Conservation (phyloP, 2,329 filamentous ascomycete genomes). For the Magnaporthales sp. region DNA sequence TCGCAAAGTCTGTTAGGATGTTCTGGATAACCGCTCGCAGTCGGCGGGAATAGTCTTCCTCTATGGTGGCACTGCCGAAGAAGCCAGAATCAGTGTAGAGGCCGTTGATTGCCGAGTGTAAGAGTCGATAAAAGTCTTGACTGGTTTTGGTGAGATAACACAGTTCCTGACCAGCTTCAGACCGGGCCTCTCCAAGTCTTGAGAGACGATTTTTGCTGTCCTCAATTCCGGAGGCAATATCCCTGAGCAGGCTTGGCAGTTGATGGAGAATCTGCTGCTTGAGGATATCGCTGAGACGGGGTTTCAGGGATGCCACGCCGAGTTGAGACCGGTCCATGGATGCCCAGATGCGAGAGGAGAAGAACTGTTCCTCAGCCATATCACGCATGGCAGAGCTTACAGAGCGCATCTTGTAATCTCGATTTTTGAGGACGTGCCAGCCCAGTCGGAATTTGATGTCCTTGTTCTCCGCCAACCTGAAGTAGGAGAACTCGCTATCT, state of each 20-base stretch:
- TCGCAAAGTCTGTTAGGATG: slow-evolving; percentile 35
- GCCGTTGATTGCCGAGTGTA: slow-evolving; percentile 19
- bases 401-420: slow-evolving; percentile 24
- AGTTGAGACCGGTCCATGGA: slow-evolving; percentile 23
- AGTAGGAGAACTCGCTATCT: slow-evolving; percentile 27
- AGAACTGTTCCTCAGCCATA: slow-evolving; percentile 30
- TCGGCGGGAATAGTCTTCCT: slow-evolving; percentile 28
- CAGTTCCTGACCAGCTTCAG: slow-evolving; percentile 12
- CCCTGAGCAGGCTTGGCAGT: slow-evolving; percentile 32
- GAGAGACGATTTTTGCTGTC: slow-evolving; percentile 27
- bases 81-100: slow-evolving; percentile 16
- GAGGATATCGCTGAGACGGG: slow-evolving; percentile 41
- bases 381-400: slow-evolving; percentile 26
- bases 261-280: slow-evolving; percentile 34
- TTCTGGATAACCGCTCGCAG: slow-evolving; percentile 47
- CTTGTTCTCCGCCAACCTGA: slow-evolving; percentile 33
- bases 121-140: slow-evolving; percentile 13
- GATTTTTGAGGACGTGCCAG: slow-evolving; percentile 44
- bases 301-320: slow-evolving; percentile 38
- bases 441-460: slow-evolving; percentile 39
- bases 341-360: slow-evolving; percentile 30
- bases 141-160: slow-evolving; percentile 20
- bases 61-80: slow-evolving; percentile 10
- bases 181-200: slow-evolving; percentile 22
- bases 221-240: slow-evolving; percentile 28